A percentile compares a stretch with the other conserved stretches of the same genome.
phyloP scores from a whole-genome alignment of 495 filamentous ascomycete genomes.

The Neurospora sp. region DNA sequence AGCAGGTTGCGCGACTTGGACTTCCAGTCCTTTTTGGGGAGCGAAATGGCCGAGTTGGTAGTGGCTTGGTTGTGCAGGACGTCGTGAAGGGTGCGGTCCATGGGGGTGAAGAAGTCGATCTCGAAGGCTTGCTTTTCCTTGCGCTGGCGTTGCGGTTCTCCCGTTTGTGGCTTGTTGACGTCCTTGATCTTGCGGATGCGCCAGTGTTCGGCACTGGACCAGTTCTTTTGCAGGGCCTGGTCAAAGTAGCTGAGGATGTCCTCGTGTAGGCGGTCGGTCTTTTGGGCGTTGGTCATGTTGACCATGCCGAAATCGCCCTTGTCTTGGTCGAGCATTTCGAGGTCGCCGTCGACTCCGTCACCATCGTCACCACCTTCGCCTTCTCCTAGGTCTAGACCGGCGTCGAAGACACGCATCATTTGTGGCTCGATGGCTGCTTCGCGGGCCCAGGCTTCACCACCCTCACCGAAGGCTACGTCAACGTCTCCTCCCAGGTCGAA shows the following conservation, averaged over 20 bases:
- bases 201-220: slow-evolving; percentile 99
- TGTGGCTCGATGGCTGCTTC: slow-evolving; percentile 57
- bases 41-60: slow-evolving; percentile 67
- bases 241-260: slow-evolving; percentile 97
- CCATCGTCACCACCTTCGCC: slow-evolving; percentile 47
- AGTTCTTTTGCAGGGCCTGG: slow-evolving; percentile 88
- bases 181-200: slow-evolving; percentile 90
- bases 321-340: slow-evolving; percentile 39
- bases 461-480: background rate
- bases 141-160: slow-evolving; percentile 46
- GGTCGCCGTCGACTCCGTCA: slow-evolving; percentile 44
- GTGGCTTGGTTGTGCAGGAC: slow-evolving; percentile 75
- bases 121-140: slow-evolving; percentile 97
- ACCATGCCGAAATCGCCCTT: slow-evolving; percentile 54
- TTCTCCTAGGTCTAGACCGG: slow-evolving; percentile 41
- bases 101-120: slow-evolving; percentile 73
- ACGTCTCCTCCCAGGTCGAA: slow-evolving; percentile 49
- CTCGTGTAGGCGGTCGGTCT: slow-evolving; percentile 59
- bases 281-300: slow-evolving; percentile 53
- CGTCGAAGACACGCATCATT: slow-evolving; percentile 49
- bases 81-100: slow-evolving; percentile 62
- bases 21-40: slow-evolving; percentile 91
- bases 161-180: slow-evolving; percentile 42
- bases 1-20: slow-evolving; percentile 87
- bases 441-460: slow-evolving; percentile 43